These are phyloP conservation scores for Calonectria pauciramosa DNA, from an alignment of 2,329 filamentous ascomycete genomes.

Conservation along the genomic window DNA sequence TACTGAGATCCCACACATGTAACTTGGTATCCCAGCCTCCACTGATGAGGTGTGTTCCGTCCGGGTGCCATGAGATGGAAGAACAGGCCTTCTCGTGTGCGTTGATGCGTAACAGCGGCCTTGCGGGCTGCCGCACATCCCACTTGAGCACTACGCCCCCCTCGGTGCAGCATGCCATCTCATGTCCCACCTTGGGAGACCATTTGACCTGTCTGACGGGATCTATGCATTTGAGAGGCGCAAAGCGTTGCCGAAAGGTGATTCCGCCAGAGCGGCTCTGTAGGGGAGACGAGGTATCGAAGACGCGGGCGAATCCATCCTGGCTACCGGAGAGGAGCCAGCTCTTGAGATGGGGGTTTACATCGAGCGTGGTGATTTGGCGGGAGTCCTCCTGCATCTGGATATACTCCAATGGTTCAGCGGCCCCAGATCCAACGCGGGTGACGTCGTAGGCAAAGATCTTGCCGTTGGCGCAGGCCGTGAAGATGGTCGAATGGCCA, in stretches of 20 bases:
- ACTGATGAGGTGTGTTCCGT: slow-evolving; percentile 75
- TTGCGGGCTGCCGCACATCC: slow-evolving; percentile 69
- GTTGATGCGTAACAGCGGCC: slow-evolving; percentile 70
- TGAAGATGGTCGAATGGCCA: slow-evolving; percentile 68
- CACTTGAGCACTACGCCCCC: slow-evolving; percentile 74
- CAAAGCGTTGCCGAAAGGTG: slow-evolving; percentile 64
- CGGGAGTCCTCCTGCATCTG: slow-evolving; percentile 73
- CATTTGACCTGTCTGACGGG: slow-evolving; percentile 73
- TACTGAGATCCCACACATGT: slow-evolving; percentile 75
- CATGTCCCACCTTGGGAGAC: slow-evolving; percentile 72
- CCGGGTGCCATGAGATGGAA: slow-evolving; percentile 76
- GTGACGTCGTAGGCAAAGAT: slow-evolving; percentile 75
- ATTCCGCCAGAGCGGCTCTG: slow-evolving; percentile 63
- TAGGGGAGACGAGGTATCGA: slow-evolving; percentile 67
- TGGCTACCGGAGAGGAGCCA: slow-evolving; percentile 74
- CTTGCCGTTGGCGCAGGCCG: slow-evolving; percentile 74
- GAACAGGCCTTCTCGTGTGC: slow-evolving; percentile 73
- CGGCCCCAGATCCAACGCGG: slow-evolving; percentile 59
- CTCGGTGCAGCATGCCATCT: slow-evolving; percentile 76
- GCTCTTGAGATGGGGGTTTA: slow-evolving; percentile 71
- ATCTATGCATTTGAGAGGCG: slow-evolving; percentile 55
- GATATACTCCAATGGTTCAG: slow-evolving; percentile 66
- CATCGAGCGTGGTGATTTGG: slow-evolving; percentile 74
- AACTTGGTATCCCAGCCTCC: slow-evolving; percentile 73
- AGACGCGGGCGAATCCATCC: slow-evolving; percentile 73